Percentiles rank a stretch among this genome's conserved stretches.
phyloP scores from a whole-genome alignment of 257 asterid genomes.

The Penstemon davidsonii region DNA sequence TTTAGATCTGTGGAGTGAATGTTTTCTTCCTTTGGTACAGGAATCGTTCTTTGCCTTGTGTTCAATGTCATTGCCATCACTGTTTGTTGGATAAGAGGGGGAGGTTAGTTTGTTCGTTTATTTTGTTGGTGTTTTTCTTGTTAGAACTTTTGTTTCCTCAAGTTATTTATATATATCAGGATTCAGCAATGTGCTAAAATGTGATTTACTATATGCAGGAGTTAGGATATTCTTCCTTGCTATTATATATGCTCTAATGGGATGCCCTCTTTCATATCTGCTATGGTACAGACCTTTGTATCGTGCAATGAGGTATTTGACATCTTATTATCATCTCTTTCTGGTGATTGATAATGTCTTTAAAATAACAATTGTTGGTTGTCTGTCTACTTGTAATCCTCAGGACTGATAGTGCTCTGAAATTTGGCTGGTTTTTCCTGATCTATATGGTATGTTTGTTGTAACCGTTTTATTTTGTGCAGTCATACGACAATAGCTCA shows the following conservation, averaged over 20 bases:
- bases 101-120: conserved; percentile 55
- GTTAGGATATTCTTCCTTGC: conserved; percentile 89
- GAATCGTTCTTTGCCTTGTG: conserved; percentile 84
- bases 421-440: conserved; percentile 91
- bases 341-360: not conserved
- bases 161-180: not conserved
- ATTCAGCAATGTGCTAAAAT: conserved; percentile 18
- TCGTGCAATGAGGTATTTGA: conserved; percentile 79
- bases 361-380: conserved; percentile 17
- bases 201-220: conserved; percentile 49
- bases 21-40: conserved; percentile 40
- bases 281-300: conserved; percentile 96
- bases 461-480: conserved; percentile 8
- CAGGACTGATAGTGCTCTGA: conserved; percentile 97
- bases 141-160: conserved; percentile 7
- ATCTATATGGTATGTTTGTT: conserved; percentile 68
- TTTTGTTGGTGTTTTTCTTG: conserved; percentile 3
- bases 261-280: conserved; percentile 85
- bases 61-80: conserved; percentile 82
- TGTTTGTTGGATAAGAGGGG: conserved; percentile 90
- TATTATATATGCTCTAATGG: conserved; percentile 76
- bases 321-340: conserved; percentile 22
- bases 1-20: not conserved
- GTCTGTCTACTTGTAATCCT: conserved; percentile 26
- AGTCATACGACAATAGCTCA: conserved; percentile 7